Evolutionary conservation across 768 basidiomycete species (phyloP).

Genomic region (Pulveroboletus ravenelii): DNA sequence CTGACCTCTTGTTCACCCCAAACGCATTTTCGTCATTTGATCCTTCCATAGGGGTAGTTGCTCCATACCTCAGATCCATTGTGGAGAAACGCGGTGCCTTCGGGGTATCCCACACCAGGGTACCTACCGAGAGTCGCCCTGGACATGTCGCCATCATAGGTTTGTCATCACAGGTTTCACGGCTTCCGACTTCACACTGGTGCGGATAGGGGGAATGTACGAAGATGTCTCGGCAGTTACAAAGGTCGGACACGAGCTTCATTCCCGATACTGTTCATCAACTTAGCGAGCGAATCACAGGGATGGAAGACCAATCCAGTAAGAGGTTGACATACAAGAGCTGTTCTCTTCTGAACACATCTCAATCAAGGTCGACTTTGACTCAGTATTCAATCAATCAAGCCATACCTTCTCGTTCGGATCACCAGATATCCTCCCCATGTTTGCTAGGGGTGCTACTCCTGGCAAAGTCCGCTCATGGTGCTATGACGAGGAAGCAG

Average conservation of each 20-base stretch:
- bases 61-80: conserved; percentile 71
- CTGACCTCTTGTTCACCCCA: conserved; percentile 68
- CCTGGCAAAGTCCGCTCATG: conserved; percentile 68
- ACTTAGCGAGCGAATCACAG: conserved; percentile 30
- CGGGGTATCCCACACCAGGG: conserved; percentile 80
- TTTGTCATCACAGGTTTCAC: conserved; percentile 20
- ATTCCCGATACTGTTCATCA: conserved; percentile 4
- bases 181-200: conserved; percentile 2
- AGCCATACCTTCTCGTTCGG: conserved; percentile 77
- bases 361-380: conserved; percentile 58
- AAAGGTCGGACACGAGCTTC: conserved; percentile 44
- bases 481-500: conserved; percentile 71
- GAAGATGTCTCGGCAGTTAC: conserved; percentile 87
- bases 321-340: not conserved
- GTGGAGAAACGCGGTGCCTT: conserved; percentile 65
- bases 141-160: conserved; percentile 89
- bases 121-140: conserved; percentile 84
- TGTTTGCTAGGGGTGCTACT: conserved; percentile 75
- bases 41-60: conserved; percentile 54
- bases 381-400: conserved; percentile 85
- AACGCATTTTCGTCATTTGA: conserved; percentile 53
- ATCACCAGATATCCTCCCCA: conserved; percentile 83
- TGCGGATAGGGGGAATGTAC: conserved; percentile 76
- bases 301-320: conserved; percentile 88
- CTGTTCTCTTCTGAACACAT: not conserved